These are phyloP conservation scores for Rhizopogon salebrosus DNA, from an alignment of 768 basidiomycete species.

Conservation along the genomic window DNA sequence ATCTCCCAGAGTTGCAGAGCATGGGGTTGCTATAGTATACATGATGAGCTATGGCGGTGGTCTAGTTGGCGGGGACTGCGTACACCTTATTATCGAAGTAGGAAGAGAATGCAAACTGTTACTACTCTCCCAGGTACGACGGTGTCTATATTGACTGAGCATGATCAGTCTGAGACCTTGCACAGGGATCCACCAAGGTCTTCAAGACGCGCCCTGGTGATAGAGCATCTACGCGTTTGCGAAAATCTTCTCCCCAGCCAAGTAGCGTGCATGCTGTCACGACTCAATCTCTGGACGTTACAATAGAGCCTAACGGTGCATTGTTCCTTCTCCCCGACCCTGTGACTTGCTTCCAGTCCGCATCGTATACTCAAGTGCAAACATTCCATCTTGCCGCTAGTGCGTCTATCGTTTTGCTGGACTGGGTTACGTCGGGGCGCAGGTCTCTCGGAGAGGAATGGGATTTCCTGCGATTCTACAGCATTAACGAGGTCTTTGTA, in stretches of 20 bases:
- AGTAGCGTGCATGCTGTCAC: slow-evolving; percentile 32
- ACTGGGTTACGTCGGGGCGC: slow-evolving; percentile 91
- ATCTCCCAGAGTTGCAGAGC: slow-evolving; percentile 53
- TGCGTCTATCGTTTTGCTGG: slow-evolving; percentile 71
- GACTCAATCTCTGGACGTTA: slow-evolving; percentile 57
- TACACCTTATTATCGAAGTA: slow-evolving; percentile 60
- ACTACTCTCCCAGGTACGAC: slow-evolving; percentile 77
- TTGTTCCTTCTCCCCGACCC: slow-evolving; percentile 88
- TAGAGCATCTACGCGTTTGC: slow-evolving; percentile 41
- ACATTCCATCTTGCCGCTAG: slow-evolving; percentile 59
- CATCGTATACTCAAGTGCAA: slow-evolving; percentile 82
- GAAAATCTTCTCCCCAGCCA: slow-evolving; percentile 6
- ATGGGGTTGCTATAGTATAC: slow-evolving; percentile 65
- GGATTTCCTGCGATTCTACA: slow-evolving; percentile 82
- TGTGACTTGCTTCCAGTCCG: slow-evolving; percentile 84
- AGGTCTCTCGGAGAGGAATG: slow-evolving; percentile 82
- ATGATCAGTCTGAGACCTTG: neutral
- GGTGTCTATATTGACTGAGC: slow-evolving; percentile 1
- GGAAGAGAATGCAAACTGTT: slow-evolving; percentile 54
- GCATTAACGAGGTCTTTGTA: slow-evolving; percentile 76
- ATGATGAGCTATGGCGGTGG: slow-evolving; percentile 89
- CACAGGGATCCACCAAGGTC: slow-evolving; percentile 88
- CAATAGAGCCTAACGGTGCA: slow-evolving; percentile 44
- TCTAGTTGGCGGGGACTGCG: slow-evolving; percentile 78
- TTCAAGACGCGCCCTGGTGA: slow-evolving; percentile 75